Conservation (phyloP, 2,329 filamentous ascomycete genomes). For the Aspergillus candidus region DNA sequence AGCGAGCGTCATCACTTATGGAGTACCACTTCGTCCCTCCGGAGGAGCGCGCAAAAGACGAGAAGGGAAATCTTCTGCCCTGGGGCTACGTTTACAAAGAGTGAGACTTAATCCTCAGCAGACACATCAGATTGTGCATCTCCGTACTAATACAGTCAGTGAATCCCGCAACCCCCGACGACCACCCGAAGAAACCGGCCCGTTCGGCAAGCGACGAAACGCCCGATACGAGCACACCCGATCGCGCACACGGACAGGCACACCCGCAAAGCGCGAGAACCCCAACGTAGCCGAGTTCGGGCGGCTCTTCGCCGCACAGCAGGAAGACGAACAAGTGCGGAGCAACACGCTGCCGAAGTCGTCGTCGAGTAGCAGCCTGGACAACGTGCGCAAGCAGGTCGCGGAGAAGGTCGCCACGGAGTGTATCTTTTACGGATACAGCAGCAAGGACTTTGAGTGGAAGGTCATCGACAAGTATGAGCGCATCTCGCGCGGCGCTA, state of each 20-base stretch:
- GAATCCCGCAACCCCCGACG: conserved; percentile 47
- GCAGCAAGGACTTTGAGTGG: conserved; percentile 62
- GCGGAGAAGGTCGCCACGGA: conserved; percentile 59
- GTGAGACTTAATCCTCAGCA: conserved; percentile 36
- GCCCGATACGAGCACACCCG: conserved; percentile 39
- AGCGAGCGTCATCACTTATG: conserved; percentile 35
- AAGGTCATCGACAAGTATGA: conserved; percentile 87
- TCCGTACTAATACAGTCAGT: conserved; percentile 24
- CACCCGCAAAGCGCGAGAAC: conserved; percentile 54
- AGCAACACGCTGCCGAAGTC: conserved; percentile 32
- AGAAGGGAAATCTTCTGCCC: conserved; percentile 54
- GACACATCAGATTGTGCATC: neutral
- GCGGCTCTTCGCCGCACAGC: conserved; percentile 40
- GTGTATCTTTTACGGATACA: conserved; percentile 79
- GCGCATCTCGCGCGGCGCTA: conserved; percentile 67
- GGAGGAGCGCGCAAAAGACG: conserved; percentile 55
- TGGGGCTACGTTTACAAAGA: conserved; percentile 59
- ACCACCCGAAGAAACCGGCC: conserved; percentile 54
- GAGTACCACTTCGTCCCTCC: conserved; percentile 61
- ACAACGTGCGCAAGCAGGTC: conserved; percentile 31
- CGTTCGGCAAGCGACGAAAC: conserved; percentile 52
- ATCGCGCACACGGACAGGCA: conserved; percentile 53
- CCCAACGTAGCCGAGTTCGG: conserved; percentile 44
- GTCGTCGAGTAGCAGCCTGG: conserved; percentile 37
- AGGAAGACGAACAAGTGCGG: conserved; percentile 36